Conservation (phyloP, 164 flowering plant genomes). For the Aristolochia fimbriata region DNA sequence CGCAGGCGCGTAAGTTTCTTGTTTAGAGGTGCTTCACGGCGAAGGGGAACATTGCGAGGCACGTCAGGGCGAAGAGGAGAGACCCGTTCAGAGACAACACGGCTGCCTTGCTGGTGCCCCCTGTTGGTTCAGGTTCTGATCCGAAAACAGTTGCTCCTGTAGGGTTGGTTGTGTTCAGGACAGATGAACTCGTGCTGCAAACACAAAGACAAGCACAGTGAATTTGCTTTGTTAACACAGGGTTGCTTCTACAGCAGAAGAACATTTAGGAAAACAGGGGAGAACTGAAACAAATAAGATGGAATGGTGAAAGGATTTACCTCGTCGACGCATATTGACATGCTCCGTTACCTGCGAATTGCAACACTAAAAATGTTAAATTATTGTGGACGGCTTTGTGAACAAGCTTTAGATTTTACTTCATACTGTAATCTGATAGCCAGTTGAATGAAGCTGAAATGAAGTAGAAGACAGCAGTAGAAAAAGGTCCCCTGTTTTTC, state of each 20-base stretch:
- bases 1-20: not conserved
- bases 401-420: too few relatives aligned
- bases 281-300: not conserved
- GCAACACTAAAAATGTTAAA: not conserved
- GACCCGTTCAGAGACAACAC: slow-evolving; percentile 1
- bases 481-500: too few relatives aligned
- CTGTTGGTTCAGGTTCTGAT: slow-evolving; percentile 23
- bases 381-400: not conserved
- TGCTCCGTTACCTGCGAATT: slow-evolving; percentile 38
- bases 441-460: too few relatives aligned
- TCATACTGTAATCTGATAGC: too few relatives aligned
- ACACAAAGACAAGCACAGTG: not conserved
- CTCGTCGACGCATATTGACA: slow-evolving; percentile 58
- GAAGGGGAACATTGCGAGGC: slow-evolving; percentile 6
- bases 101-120: slow-evolving; percentile 15
- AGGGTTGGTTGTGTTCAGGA: slow-evolving; percentile 41
- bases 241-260: too few relatives aligned
- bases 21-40: slow-evolving; percentile 7
- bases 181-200: slow-evolving; percentile 42
- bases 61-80: slow-evolving; percentile 8
- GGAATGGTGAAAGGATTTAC: slow-evolving; percentile 17
- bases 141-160: slow-evolving; percentile 37
- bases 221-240: not conserved
- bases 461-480: too few relatives aligned
- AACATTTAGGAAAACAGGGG: not conserved